Percentiles rank a stretch among this genome's conserved stretches.
Conservation (phyloP, 345 rosid genomes). For the Gossypium stocksii region DNA sequence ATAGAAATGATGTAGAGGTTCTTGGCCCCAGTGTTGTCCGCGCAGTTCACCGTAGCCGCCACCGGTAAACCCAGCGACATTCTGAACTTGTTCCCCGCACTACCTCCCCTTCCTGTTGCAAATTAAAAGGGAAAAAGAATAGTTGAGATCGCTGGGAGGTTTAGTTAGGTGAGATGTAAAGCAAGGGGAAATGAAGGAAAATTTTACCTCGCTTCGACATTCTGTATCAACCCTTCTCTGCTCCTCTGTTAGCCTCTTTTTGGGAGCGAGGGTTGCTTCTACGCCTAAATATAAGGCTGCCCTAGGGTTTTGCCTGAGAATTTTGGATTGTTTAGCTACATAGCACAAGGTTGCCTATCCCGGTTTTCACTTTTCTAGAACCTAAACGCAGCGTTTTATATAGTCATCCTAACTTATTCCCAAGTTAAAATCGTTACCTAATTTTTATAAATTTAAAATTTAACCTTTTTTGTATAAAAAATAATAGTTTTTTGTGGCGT, state of each 20-base stretch:
- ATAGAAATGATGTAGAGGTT: too few species aligned
- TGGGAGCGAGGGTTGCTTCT: neutral
- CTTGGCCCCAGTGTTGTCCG: too few species aligned
- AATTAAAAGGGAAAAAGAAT: neutral
- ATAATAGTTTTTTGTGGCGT: too few species aligned
- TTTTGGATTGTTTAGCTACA: conserved; percentile 15
- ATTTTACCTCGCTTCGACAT: conserved; percentile 44
- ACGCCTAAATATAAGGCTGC: neutral
- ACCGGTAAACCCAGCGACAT: conserved; percentile 83
- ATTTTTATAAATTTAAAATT: too few species aligned
- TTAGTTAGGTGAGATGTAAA: neutral
- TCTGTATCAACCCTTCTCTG: conserved; percentile 8
- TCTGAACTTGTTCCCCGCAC: conserved; percentile 75
- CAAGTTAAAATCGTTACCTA: too few species aligned
- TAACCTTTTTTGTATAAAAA: too few species aligned
- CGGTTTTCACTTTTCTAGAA: neutral
- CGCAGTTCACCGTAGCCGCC: conserved; percentile 73
- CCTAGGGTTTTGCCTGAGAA: conserved; percentile 19
- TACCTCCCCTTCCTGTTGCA: conserved; percentile 56
- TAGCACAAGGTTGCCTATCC: neutral
- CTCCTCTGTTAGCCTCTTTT: neutral
- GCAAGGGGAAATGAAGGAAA: neutral
- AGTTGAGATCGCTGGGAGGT: neutral
- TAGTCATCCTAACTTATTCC: too few species aligned
- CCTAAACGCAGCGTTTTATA: conserved; percentile 15